A percentile compares a stretch with the other conserved stretches of the same genome.
phyloP scores from a whole-genome alignment of 352 stramenopile genomes.

The Globisporangium paddicum region DNA sequence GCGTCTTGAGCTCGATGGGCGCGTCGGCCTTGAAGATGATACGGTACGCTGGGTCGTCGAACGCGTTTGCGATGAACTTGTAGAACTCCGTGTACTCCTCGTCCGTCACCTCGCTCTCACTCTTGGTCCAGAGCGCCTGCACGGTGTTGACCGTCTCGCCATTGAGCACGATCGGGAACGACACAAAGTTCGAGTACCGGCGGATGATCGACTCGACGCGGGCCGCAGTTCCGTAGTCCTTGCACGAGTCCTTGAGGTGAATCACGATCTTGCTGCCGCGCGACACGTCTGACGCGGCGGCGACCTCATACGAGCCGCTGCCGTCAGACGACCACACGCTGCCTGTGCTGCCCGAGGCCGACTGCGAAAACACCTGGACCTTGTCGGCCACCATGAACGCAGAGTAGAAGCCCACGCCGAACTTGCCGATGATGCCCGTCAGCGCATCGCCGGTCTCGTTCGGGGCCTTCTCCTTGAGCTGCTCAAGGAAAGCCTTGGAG shows the following conservation, averaged over 20 bases:
- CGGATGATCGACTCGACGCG: slow-evolving; percentile 96
- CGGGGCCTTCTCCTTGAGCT: slow-evolving; percentile 80
- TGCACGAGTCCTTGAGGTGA: slow-evolving; percentile 95
- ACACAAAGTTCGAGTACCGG: slow-evolving; percentile 99
- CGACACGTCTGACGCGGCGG: slow-evolving; percentile 54
- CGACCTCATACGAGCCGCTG: slow-evolving; percentile 80
- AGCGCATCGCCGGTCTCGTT: slow-evolving; percentile 66
- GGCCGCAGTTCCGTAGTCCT: slow-evolving; percentile 91
- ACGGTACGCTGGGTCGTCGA: slow-evolving; percentile 91
- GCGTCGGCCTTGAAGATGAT: slow-evolving; percentile 98
- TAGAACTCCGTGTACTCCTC: slow-evolving; percentile 98
- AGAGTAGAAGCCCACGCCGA: slow-evolving; percentile 99
- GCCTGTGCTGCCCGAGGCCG: slow-evolving; percentile 43
- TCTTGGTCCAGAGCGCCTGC: slow-evolving; percentile 97
- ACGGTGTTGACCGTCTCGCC: slow-evolving; percentile 97
- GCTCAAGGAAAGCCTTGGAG: slow-evolving; percentile 96
- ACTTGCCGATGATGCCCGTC: slow-evolving; percentile 98
- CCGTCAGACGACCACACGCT: slow-evolving; percentile 79
- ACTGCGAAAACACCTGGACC: slow-evolving; percentile 92
- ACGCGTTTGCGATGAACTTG: slow-evolving; percentile 95
- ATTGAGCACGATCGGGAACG: slow-evolving; percentile 98
- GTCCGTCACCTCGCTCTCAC: slow-evolving; percentile 93
- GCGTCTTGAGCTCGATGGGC: slow-evolving; percentile 97
- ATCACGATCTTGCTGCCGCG: slow-evolving; percentile 97
- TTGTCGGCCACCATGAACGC: slow-evolving; percentile 99